These are phyloP conservation scores for Blastobotrys aristatus DNA, from an alignment of 1,139 yeast genomes.

Conservation along the genomic window DNA sequence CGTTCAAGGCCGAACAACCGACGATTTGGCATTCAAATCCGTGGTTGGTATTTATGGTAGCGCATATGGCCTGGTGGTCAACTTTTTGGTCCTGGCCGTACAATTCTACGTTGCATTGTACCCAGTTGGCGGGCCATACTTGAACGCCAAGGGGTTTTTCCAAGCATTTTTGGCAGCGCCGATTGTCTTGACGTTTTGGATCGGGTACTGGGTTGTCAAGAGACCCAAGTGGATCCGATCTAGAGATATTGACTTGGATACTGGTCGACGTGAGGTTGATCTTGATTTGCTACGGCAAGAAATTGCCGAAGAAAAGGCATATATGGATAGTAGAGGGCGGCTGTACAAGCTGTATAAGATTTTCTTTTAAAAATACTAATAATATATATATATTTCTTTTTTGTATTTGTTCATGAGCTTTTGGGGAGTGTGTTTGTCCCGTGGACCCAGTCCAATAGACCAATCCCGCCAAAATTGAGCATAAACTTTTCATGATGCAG, in stretches of 20 bases:
- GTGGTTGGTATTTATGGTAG: conserved; percentile 72
- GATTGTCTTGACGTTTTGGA: conserved; percentile 45
- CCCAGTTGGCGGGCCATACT: conserved; percentile 55
- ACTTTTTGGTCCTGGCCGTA: conserved; percentile 61
- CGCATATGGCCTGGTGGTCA: conserved; percentile 54
- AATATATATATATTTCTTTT: not conserved
- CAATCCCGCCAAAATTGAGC: conserved; percentile 22
- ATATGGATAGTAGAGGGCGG: conserved; percentile 33
- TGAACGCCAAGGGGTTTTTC: conserved; percentile 39
- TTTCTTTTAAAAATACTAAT: not conserved
- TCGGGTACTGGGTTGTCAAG: conserved; percentile 47
- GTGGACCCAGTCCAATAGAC: conserved; percentile 22
- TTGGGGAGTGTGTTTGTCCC: conserved; percentile 15
- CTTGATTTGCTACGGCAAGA: conserved; percentile 48
- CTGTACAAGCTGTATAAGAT: conserved; percentile 35
- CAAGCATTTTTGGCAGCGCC: conserved; percentile 51
- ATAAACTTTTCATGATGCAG: conserved; percentile 26
- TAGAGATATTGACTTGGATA: conserved; percentile 51
- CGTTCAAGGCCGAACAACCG: conserved; percentile 56
- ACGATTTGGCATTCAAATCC: conserved; percentile 65
- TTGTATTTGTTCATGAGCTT: not conserved
- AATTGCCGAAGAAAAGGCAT: conserved; percentile 45
- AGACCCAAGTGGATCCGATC: conserved; percentile 36
- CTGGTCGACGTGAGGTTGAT: conserved; percentile 53
- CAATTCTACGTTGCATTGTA: conserved; percentile 78